These are phyloP conservation scores for Haplosporangium sp. DNA, from an alignment of 371 early-diverging fungal species.

Conservation along the genomic window DNA sequence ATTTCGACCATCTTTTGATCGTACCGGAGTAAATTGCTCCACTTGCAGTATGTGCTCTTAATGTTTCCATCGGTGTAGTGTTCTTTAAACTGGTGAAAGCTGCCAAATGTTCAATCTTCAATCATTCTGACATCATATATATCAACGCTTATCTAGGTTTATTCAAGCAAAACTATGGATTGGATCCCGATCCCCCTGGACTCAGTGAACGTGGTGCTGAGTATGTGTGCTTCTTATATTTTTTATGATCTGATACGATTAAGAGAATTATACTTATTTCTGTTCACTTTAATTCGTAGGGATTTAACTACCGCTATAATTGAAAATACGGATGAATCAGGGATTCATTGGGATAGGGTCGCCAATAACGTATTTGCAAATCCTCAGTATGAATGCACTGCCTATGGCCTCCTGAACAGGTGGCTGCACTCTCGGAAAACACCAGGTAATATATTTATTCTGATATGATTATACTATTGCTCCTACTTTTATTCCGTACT, in stretches of 20 bases:
- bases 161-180: conserved; percentile 4
- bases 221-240: background rate
- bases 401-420: conserved; percentile 23
- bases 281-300: background rate
- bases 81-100: too few relatives aligned
- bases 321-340: background rate
- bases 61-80: too few relatives aligned
- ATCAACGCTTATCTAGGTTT: background rate
- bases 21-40: conserved; percentile 18
- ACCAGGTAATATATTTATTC: background rate
- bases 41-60: conserved; percentile 13
- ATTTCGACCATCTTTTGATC: conserved; percentile 19
- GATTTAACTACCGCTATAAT: conserved; percentile 2
- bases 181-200: conserved; percentile 8
- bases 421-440: conserved; percentile 4
- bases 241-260: too few relatives aligned
- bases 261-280: too few relatives aligned
- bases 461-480: too few relatives aligned
- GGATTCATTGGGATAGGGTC: conserved; percentile 34
- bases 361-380: conserved; percentile 22
- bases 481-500: too few relatives aligned
- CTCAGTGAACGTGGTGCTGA: background rate
- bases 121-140: background rate
- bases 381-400: conserved; percentile 15
- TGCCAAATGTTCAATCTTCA: too few relatives aligned